Evolutionary conservation across 768 basidiomycete genomes (phyloP), one percentile per base, ranked within the genome.

Genomic region (Suillus occidentalis): DNA sequence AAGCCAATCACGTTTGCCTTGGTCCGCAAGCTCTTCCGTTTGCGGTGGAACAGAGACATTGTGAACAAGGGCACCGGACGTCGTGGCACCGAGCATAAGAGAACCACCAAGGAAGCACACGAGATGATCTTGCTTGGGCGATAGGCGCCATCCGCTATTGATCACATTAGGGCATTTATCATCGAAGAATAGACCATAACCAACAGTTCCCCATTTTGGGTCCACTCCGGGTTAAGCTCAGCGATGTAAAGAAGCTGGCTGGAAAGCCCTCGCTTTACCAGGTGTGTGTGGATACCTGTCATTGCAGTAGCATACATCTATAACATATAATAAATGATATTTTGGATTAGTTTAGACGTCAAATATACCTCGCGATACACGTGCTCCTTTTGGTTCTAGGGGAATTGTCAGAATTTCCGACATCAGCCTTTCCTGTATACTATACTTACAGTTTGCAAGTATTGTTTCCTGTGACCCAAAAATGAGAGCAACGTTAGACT

Each of bases 91-190:
- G 3, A 99, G 85, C 83, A 99, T 88, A 63, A 99, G 85, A 1
- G 92, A 92, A 4, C 95, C 96, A 22, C 90, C 94, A 40, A 99
- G 80, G 86, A 97, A 99, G 78, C 96, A 98, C 4, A 92, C 95
- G 40, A 99, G 86, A 73, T 97, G 96, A 73, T 99, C 96, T 79
- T 98, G 96, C 73, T 97, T 97, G 12, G 92, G 92, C 12, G 83
- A 82, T 34, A 92, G 79, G 20, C 85, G 84, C 94, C 93, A 95
- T 40, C 80, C 78, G 31, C 92, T 36, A 36, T 68, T 47, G 61
- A 58, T 55, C 63, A 37, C 40, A 6, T 59, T 28, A 61, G 57
- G 13, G 18, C 50, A 42, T 12, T 34, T n/a, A 53, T 49, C 2
- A 61, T 28, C 53, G 20, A 53, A 37, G 31, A 5, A 50, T 25